phyloP scores from a whole-genome alignment of 2,329 filamentous ascomycete species.

The Sporothrix humicola region DNA sequence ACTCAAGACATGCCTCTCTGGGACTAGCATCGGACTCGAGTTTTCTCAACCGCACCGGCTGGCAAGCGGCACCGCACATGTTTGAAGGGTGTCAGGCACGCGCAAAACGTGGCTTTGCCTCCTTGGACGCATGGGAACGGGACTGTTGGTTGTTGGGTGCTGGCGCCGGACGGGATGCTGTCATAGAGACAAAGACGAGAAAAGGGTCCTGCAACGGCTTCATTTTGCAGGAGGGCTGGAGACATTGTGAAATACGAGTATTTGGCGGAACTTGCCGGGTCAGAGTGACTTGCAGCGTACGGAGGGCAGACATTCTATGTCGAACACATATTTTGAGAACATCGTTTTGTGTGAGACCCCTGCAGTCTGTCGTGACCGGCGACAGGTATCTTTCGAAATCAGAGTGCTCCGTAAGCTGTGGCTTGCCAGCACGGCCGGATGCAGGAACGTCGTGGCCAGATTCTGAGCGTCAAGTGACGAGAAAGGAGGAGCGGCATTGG shows the following conservation, averaged over 20 bases:
- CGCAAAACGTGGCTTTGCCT: constrained; percentile 23
- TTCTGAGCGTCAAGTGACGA: constrained; percentile 13
- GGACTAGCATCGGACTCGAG: constrained; percentile 7
- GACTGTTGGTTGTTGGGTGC: not conserved
- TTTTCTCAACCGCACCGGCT: not conserved
- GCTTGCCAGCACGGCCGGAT: not conserved
- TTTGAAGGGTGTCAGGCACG: constrained; percentile 4
- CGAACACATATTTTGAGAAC: no score
- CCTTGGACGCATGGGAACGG: not conserved
- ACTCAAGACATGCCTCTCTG: constrained; percentile 6
- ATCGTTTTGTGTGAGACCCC: not conserved
- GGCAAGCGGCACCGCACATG: constrained; percentile 25
- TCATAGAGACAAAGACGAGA: not conserved
- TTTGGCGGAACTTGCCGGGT: not conserved
- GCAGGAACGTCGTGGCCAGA: not conserved
- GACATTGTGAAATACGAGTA: not conserved
- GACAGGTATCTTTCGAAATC: no score
- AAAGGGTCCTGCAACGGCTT: constrained; percentile 5
- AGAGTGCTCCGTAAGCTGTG: not conserved
- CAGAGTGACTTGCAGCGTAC: not conserved
- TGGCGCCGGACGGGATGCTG: not conserved
- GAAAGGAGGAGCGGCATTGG: not conserved
- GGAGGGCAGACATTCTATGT: no score
- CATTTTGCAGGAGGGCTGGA: not conserved
- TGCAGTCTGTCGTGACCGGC: not conserved